Base-by-base conservation (phyloP, 2,329 filamentous ascomycete species). In the Pseudopithomyces maydicus region DNA sequence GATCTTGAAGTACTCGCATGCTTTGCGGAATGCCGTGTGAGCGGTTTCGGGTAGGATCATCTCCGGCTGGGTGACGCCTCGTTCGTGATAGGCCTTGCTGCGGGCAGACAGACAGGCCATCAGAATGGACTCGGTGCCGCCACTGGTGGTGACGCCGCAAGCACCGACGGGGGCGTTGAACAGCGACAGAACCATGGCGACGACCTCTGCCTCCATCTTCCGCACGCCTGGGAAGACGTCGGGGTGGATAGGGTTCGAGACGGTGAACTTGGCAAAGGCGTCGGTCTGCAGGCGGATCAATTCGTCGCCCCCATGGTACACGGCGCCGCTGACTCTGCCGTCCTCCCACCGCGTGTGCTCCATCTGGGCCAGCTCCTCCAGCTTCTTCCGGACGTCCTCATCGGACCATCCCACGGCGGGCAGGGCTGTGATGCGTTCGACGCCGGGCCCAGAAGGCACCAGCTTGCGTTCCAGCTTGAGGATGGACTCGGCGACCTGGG, bases 161-260 rank as follows among this genome's bases (percentile, higher is more conserved):
- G 88, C 91, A 54, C 87, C 89, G n/a, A 87, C 81, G 2, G 95
- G 95, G 8, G 90, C 92, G 76, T 96, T 91, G 82, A 97, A 99
- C 75, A 99, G 80, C 43, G 86, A 85, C 59, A 96, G 81, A 29
- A 87, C 92, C 94, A 99, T 99, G 64, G 93, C 90, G 51, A 99
- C 95, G 59, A 99, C 82, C 80, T 99, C 95, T 43, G 95, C 94
- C 81, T 99, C 95, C 95, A 99, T 99, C 85, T 99, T 99, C 69
- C 95, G 84, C 51, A 99, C 93, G 26, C 94, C 95, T 15, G 95
- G 95, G 79, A 99, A 99, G 42, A 99, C 94, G 78, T 99, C 95
- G 6, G 95, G 95, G 76, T 99, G 95, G 66, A 99, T 95, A 2
- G 95, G 95, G 76, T 99, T 99, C 38, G 92, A 86, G 29, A 99